These are phyloP conservation scores for Phytophthora crassamura DNA, from an alignment of 352 stramenopile species.

Conservation along the genomic window DNA sequence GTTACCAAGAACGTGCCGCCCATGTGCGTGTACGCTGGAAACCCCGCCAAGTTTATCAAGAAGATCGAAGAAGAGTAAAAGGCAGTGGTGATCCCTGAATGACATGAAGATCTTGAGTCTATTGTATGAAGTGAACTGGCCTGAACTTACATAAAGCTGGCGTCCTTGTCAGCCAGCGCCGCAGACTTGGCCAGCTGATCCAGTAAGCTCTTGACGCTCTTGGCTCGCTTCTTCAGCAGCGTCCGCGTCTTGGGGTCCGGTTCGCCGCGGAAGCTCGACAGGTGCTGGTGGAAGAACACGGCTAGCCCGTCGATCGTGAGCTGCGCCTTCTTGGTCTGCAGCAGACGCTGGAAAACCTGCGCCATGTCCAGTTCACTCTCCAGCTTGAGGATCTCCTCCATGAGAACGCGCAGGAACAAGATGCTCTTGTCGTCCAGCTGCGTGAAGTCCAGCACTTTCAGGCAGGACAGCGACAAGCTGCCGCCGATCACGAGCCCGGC, in stretches of 20 bases:
- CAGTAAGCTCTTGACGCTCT: conserved; percentile 71
- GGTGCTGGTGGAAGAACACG: conserved; percentile 84
- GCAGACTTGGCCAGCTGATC: conserved; percentile 74
- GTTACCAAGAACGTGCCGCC: conserved; percentile 84
- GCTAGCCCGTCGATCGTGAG: conserved; percentile 80
- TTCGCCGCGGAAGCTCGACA: conserved; percentile 66
- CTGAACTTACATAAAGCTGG: conserved; percentile 55
- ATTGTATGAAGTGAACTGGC: conserved; percentile 20
- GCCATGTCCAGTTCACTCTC: conserved; percentile 72
- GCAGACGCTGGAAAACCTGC: conserved; percentile 74
- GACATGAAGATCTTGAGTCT: conserved; percentile 12
- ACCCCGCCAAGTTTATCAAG: conserved; percentile 84
- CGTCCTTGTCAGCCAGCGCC: conserved; percentile 47
- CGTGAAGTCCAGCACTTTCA: conserved; percentile 95
- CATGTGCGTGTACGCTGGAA: conserved; percentile 72
- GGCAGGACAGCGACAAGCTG: conserved; percentile 78
- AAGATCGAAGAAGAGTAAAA: conserved; percentile 45
- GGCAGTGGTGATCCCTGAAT: conserved; percentile 1
- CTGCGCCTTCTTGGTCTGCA: conserved; percentile 84
- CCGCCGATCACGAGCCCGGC: conserved; percentile 73
- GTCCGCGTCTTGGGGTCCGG: conserved; percentile 42
- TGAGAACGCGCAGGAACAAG: conserved; percentile 90
- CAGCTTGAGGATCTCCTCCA: conserved; percentile 76
- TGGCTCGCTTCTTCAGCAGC: conserved; percentile 67
- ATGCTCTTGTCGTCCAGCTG: conserved; percentile 85